Evolutionary conservation across 2,329 filamentous ascomycete genomes (phyloP).

Genomic region (Ceratocystis colombiana): DNA sequence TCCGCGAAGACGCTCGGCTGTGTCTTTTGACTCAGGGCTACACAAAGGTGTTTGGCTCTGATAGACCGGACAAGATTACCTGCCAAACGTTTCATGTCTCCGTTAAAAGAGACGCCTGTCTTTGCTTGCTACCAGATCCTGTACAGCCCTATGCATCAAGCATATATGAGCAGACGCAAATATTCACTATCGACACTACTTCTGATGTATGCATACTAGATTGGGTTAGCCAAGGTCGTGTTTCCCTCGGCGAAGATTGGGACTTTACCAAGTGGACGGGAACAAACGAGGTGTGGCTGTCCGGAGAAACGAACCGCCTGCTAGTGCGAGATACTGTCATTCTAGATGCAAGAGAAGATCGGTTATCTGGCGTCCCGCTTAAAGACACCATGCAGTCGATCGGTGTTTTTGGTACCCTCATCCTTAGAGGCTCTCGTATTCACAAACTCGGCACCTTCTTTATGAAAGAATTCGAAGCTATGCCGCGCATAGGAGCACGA

Average conservation of each 20-base stretch:
- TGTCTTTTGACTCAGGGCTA: slow-evolving; percentile 63
- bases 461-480: slow-evolving; percentile 61
- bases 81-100: slow-evolving; percentile 46
- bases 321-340: slow-evolving; percentile 79
- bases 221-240: slow-evolving; percentile 86
- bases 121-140: slow-evolving; percentile 74
- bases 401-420: slow-evolving; percentile 72
- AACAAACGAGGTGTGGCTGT: slow-evolving; percentile 74
- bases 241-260: slow-evolving; percentile 82
- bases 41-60: slow-evolving; percentile 90
- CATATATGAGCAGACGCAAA: slow-evolving; percentile 73
- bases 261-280: slow-evolving; percentile 68
- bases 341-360: slow-evolving; percentile 48
- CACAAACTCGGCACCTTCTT: slow-evolving; percentile 61
- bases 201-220: slow-evolving; percentile 72
- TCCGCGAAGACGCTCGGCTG: slow-evolving; percentile 56
- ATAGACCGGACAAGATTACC: slow-evolving; percentile 45
- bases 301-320: slow-evolving; percentile 39
- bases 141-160: slow-evolving; percentile 82
- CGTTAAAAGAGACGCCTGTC: slow-evolving; percentile 42
- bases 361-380: slow-evolving; percentile 36
- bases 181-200: slow-evolving; percentile 52
- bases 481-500: slow-evolving; percentile 72
- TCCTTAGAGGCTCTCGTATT: slow-evolving; percentile 66
- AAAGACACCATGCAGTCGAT: slow-evolving; percentile 60